Conservation (phyloP, 2,329 filamentous ascomycete genomes). For the Fusarium stilboides region DNA sequence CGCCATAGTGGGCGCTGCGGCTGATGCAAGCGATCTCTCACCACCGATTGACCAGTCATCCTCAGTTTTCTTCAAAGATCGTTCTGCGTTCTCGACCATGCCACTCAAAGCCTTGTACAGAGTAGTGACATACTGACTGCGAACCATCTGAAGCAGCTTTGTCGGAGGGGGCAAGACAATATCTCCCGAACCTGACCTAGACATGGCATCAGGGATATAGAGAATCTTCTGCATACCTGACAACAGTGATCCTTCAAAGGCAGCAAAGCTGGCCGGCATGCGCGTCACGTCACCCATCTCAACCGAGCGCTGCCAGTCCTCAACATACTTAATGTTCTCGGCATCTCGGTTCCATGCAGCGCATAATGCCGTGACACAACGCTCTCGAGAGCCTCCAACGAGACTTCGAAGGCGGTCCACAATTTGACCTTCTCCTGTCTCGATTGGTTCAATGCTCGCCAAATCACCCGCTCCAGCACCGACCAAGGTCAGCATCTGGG, state of each 20-base stretch:
- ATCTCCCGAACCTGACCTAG: conserved; percentile 78
- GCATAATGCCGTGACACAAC: conserved; percentile 87
- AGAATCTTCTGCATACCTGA: conserved; percentile 94
- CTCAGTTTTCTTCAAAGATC: conserved; percentile 74
- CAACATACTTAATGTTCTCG: conserved; percentile 90
- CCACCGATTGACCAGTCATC: conserved; percentile 71
- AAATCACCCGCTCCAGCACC: conserved; percentile 91
- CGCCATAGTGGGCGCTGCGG: conserved; percentile 55
- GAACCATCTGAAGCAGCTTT: conserved; percentile 91
- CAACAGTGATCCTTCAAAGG: conserved; percentile 87
- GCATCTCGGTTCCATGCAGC: conserved; percentile 95
- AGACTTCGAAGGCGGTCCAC: conserved; percentile 82
- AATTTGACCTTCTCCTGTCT: conserved; percentile 67
- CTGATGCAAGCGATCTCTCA: conserved; percentile 58
- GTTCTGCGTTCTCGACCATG: conserved; percentile 97
- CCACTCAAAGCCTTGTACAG: conserved; percentile 94
- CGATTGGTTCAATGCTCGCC: conserved; percentile 79
- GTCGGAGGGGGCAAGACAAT: conserved; percentile 88
- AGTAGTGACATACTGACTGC: conserved; percentile 92
- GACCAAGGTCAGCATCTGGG: conserved; percentile 84
- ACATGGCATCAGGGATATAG: conserved; percentile 89
- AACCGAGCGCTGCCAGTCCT: conserved; percentile 90
- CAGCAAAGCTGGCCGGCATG: conserved; percentile 88
- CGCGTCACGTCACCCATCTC: conserved; percentile 90
- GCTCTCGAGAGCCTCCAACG: conserved; percentile 84